Percentiles rank a stretch among this genome's conserved stretches.
Conservation (phyloP, 495 filamentous ascomycete genomes). For the Hamigera avellanea region DNA sequence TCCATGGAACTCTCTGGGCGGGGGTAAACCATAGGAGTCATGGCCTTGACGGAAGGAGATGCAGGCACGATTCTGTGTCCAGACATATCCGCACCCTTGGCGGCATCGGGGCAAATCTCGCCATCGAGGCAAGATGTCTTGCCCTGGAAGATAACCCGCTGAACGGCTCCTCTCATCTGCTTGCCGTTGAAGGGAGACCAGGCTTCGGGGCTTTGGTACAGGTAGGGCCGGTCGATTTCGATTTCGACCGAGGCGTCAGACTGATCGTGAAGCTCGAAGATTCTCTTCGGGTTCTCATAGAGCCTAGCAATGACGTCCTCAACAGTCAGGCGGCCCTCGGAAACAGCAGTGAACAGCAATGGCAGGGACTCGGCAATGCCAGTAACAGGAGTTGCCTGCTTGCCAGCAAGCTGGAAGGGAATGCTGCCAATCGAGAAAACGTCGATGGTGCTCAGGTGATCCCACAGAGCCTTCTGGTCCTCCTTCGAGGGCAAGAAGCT, state of each 20-base stretch:
- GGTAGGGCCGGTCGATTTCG: conserved; percentile 58
- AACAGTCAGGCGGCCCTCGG: conserved; percentile 61
- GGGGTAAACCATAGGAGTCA: conserved; percentile 29
- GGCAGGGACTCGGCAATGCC: conserved; percentile 71
- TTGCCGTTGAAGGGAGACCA: conserved; percentile 74
- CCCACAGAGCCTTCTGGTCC: conserved; percentile 72
- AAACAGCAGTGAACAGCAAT: conserved; percentile 65
- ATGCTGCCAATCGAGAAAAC: conserved; percentile 77
- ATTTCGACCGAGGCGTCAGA: conserved; percentile 62
- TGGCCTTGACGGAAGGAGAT: conserved; percentile 44
- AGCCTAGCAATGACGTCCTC: conserved; percentile 61
- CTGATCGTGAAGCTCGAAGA: conserved; percentile 82
- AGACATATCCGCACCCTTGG: conserved; percentile 67
- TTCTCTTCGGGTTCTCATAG: conserved; percentile 73
- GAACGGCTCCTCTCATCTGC: conserved; percentile 58
- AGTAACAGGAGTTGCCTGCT: conserved; percentile 44
- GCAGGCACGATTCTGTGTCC: conserved; percentile 47
- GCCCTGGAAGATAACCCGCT: conserved; percentile 68
- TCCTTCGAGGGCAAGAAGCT: conserved; percentile 52
- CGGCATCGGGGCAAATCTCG: conserved; percentile 39
- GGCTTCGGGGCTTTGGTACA: conserved; percentile 36
- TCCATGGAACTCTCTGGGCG: conserved; percentile 35
- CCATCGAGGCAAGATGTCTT: conserved; percentile 72
- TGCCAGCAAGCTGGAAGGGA: conserved; percentile 64
- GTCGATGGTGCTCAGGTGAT: conserved; percentile 65